Evolutionary conservation across 192 early-diverging fungal genomes (phyloP).

Genomic region (Phlyctochytrium bullatum): DNA sequence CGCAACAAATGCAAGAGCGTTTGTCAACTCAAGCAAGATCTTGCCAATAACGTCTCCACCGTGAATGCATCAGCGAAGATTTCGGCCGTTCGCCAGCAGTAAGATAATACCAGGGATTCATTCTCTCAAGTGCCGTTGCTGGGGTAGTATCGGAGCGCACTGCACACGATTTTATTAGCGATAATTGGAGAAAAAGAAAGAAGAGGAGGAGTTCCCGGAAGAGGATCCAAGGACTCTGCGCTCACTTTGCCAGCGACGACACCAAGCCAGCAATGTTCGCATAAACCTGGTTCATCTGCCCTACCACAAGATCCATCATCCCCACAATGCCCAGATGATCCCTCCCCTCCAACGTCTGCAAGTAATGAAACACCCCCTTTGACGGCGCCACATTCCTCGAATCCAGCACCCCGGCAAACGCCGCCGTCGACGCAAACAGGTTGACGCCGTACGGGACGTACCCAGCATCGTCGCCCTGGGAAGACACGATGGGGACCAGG

Average conservation of each 20-base stretch:
- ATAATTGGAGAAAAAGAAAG: too few species aligned
- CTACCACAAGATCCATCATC: conserved; percentile 8
- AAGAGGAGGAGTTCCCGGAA: too few species aligned
- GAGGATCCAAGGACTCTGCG: too few species aligned
- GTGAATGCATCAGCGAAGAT: too few species aligned
- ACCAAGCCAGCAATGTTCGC: conserved; percentile 18
- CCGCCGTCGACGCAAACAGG: neutral
- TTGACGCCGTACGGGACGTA: conserved; percentile 11
- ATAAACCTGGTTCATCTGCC: conserved; percentile 15
- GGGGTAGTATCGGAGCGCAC: too few species aligned
- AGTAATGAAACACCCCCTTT: conserved; percentile 11
- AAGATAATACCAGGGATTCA: too few species aligned
- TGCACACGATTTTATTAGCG: too few species aligned
- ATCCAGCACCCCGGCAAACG: neutral
- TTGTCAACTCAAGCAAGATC: too few species aligned
- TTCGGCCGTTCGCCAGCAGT: too few species aligned
- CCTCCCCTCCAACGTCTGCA: neutral
- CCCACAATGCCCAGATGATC: conserved; percentile 15
- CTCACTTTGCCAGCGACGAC: conserved; percentile 4
- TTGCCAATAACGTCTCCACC: too few species aligned
- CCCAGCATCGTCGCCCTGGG: conserved; percentile 10
- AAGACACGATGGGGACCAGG: conserved; percentile 14
- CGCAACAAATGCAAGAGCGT: too few species aligned
- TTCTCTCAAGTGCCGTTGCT: too few species aligned
- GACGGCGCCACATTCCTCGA: neutral